Evolutionary conservation across 208 protist species (phyloP).

Genomic region (Trypanosoma lewisi): DNA sequence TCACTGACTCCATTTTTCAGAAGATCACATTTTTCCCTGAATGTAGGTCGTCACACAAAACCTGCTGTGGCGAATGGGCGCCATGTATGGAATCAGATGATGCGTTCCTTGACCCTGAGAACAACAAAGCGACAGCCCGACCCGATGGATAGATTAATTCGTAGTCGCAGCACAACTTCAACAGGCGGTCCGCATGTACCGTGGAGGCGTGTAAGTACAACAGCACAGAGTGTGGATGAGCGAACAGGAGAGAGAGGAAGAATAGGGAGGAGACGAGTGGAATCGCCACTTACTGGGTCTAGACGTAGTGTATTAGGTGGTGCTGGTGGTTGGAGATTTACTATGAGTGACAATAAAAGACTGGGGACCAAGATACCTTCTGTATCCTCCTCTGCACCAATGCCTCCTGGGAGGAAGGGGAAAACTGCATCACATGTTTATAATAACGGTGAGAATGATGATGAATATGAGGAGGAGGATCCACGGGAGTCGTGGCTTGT

Average conservation of each 20-base stretch:
- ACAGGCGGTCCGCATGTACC: no score
- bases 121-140: background rate
- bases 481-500: slow-evolving; percentile 30
- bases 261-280: no score
- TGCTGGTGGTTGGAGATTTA: no score
- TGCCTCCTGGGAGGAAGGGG: background rate
- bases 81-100: slow-evolving; percentile 1
- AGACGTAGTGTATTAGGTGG: no score
- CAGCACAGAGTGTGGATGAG: no score
- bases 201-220: no score
- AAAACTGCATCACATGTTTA: background rate
- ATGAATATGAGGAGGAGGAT: slow-evolving; percentile 23
- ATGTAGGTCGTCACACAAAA: background rate
- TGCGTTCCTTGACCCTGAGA: background rate
- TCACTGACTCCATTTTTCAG: background rate
- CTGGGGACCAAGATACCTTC: no score
- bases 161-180: background rate
- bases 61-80: background rate
- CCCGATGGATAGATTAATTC: background rate
- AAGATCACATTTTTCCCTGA: background rate
- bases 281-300: no score
- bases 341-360: no score
- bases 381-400: no score
- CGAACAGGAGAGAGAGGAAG: no score
- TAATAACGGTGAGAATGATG: background rate